Conservation (phyloP, 306 rosid genomes). For the Quercus dentata region DNA sequence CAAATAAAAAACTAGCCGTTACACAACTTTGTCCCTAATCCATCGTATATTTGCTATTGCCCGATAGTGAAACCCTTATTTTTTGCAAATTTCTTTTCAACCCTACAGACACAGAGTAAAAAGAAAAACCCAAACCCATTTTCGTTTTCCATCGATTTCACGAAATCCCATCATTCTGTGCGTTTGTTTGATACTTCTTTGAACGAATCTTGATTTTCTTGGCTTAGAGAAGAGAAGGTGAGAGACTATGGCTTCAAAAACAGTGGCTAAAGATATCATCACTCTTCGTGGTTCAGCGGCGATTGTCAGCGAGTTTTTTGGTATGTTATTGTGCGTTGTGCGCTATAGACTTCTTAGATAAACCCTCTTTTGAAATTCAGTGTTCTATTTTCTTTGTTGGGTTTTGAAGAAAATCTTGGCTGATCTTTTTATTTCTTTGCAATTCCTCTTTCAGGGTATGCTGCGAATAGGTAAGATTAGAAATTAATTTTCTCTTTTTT, state of each 20-base stretch:
- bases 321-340: slow-evolving; percentile 26
- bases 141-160: background rate
- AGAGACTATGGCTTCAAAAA: slow-evolving; percentile 57
- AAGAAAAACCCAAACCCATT: too few species aligned
- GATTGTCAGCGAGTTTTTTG: slow-evolving; percentile 96
- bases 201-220: background rate
- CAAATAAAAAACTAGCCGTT: slow-evolving; percentile 36
- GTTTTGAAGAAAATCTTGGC: background rate
- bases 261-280: slow-evolving; percentile 84
- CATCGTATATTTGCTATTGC: slow-evolving; percentile 3
- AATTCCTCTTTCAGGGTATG: slow-evolving; percentile 62
- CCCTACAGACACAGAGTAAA: too few species aligned
- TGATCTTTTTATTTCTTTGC: slow-evolving; percentile 19
- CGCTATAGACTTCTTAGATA: background rate
- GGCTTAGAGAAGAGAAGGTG: background rate
- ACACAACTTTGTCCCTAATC: background rate
- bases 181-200: background rate
- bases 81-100: background rate
- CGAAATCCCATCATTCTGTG: background rate
- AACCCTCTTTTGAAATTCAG: background rate
- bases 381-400: background rate
- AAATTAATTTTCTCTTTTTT: background rate
- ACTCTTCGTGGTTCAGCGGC: slow-evolving; percentile 97
- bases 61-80: too few species aligned
- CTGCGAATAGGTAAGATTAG: slow-evolving; percentile 81